Percentiles rank a stretch among this genome's conserved stretches.
Conservation (phyloP, 805 yeast species). For the Lipomyces orientalis region DNA sequence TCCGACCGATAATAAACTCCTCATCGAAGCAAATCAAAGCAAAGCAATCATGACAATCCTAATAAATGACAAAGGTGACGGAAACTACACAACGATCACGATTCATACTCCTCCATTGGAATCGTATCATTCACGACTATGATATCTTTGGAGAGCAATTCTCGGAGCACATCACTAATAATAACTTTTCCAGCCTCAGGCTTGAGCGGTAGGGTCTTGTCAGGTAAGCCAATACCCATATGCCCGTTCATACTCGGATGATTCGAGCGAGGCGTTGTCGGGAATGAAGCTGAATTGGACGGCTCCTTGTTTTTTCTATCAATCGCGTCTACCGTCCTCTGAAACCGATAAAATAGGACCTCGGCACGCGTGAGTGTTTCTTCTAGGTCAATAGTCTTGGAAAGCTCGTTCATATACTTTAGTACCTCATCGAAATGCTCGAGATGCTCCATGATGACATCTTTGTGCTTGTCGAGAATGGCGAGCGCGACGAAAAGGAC, state of each 20-base stretch:
- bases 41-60: not conserved
- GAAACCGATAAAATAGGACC: constrained; percentile 76
- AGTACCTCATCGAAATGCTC: constrained; percentile 87
- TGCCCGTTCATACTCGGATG: not conserved
- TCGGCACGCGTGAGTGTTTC: constrained; percentile 86
- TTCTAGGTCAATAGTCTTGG: constrained; percentile 73
- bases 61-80: not conserved
- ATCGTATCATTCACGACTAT: constrained; percentile 65
- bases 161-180: constrained; percentile 51
- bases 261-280: constrained; percentile 10
- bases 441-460: constrained; percentile 74
- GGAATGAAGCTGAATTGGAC: constrained; percentile 10
- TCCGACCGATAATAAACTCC: constrained; percentile 1
- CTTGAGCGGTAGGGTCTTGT: constrained; percentile 33
- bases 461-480: constrained; percentile 84
- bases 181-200: constrained; percentile 37
- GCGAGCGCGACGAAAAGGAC: constrained; percentile 87
- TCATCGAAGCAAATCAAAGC: not conserved
- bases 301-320: constrained; percentile 50
- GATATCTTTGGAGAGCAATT: constrained; percentile 62
- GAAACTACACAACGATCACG: constrained; percentile 4
- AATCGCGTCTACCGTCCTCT: constrained; percentile 77
- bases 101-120: constrained; percentile 38
- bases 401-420: constrained; percentile 88
- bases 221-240: constrained; percentile 11